Evolutionary conservation across 345 rosid genomes (phyloP), one percentile per base, ranked within the genome.

Genomic region (Geranium brycei): DNA sequence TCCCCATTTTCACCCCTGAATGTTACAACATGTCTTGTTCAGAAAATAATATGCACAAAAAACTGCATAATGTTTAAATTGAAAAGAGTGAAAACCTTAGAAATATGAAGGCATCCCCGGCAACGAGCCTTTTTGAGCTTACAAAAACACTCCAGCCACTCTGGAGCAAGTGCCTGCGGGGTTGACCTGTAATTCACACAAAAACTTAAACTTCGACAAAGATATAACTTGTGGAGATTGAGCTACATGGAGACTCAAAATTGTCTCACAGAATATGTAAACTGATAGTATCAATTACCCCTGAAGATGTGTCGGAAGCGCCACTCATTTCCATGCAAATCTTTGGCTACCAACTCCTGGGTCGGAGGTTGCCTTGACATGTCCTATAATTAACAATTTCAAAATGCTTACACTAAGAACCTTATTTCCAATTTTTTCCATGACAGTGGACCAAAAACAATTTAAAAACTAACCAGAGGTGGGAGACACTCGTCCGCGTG

Each of bases 71-170:
- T 7, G 10, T 7, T 35, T 35, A 35, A 4, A 35, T 35, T 7
- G 41, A 35, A 35, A 35, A 35, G 41, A 35, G 41, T 35, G 10
- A 35, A 51, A 69, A 90, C 97, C 97, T 90, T 40, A 87, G 80
- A 77, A 90, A 90, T 76, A 90, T 87, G 72, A 90, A 87, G 1
- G 97, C 97, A 81, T 90, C 95, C 63, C 97, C 97, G 0, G 97
- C 95, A 31, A 87, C 85, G 19, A 90, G 84, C 76, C 89, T 78
- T 73, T 90, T 90, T 59, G 95, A 80, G 68, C 95, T 90, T 38
- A 90, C 95, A 72, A 87, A 90, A 40, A 82, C 88, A 74, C 97
- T 87, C 97, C 97, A 90, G 16, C 97, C 97, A 72, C 95, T 90
- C 68, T 87, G 95, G 66, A 90, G 92, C 65, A 90, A 76, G 74